Conservation (phyloP, 1,284 basidiomycete species). For the Cystobasidium slooffiae region DNA sequence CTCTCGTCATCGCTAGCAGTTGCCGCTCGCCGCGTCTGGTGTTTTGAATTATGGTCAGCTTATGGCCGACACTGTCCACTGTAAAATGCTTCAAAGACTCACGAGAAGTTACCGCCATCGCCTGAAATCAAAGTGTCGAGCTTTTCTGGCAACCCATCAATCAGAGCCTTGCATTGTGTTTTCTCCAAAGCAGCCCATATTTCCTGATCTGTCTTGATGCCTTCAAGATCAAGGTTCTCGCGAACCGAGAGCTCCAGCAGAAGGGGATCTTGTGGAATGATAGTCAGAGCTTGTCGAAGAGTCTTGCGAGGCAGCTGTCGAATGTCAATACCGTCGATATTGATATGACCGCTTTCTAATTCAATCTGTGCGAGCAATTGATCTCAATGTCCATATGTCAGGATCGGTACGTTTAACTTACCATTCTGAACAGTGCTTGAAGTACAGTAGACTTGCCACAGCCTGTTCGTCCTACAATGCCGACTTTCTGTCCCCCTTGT, state of each 20-base stretch:
- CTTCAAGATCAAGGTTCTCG: constrained; percentile 57
- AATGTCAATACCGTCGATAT: constrained; percentile 82
- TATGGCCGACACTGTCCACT: too few relatives aligned
- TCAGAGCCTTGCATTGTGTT: constrained; percentile 26
- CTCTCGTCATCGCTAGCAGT: constrained; percentile 71
- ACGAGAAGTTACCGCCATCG: constrained; percentile 78
- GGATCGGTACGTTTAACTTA: neutral
- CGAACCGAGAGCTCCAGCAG: constrained; percentile 52
- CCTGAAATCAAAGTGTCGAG: constrained; percentile 65
- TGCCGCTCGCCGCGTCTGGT: constrained; percentile 69
- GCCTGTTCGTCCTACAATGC: constrained; percentile 83
- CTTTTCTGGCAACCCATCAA: constrained; percentile 24
- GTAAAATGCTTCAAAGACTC: neutral
- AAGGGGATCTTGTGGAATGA: constrained; percentile 70
- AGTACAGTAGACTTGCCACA: constrained; percentile 82
- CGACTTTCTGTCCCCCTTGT: constrained; percentile 76
- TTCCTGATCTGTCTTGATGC: constrained; percentile 43
- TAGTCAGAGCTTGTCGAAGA: constrained; percentile 71
- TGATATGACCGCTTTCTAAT: constrained; percentile 61
- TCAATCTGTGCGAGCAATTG: constrained; percentile 61
- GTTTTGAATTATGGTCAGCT: neutral
- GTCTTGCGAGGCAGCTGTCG: constrained; percentile 80
- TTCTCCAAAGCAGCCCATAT: constrained; percentile 50
- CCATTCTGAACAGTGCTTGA: constrained; percentile 41
- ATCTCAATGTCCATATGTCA: constrained; percentile 39